phyloP scores from a whole-genome alignment of 805 yeast genomes.

The Metschnikowia lochheadii region DNA sequence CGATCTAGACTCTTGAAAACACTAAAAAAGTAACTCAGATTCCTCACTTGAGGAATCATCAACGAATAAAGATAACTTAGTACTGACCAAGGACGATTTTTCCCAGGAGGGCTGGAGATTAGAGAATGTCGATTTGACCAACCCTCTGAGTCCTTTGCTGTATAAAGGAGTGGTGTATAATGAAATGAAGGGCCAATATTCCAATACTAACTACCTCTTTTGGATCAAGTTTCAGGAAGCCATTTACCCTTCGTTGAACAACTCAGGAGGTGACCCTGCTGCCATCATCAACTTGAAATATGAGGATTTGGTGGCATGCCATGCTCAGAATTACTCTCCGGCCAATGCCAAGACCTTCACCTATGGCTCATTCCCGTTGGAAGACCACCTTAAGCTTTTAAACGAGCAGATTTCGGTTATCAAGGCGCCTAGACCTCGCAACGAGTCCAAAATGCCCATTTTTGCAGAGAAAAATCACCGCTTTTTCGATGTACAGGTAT shows the following conservation, averaged over 20 bases:
- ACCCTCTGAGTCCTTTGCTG: slow-evolving; percentile 54
- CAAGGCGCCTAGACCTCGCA: slow-evolving; percentile 42
- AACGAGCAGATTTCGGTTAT: slow-evolving; percentile 47
- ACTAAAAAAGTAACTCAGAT: too few species aligned
- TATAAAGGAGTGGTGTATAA: slow-evolving; percentile 97
- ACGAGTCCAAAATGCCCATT: slow-evolving; percentile 44
- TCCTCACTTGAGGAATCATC: too few species aligned
- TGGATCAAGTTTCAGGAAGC: slow-evolving; percentile 82
- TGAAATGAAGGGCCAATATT: slow-evolving; percentile 97
- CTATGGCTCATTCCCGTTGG: slow-evolving; percentile 74
- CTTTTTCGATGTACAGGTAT: slow-evolving; percentile 23
- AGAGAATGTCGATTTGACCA: slow-evolving; percentile 62
- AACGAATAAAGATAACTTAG: too few species aligned
- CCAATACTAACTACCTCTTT: slow-evolving; percentile 79
- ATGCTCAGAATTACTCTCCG: slow-evolving; percentile 76
- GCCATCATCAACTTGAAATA: slow-evolving; percentile 70
- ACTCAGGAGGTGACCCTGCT: slow-evolving; percentile 93
- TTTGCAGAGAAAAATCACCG: slow-evolving; percentile 22
- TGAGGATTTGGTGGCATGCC: slow-evolving; percentile 76
- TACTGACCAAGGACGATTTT: slow-evolving; percentile 78
- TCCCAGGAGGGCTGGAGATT: slow-evolving; percentile 97
- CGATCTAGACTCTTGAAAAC: too few species aligned
- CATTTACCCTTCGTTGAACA: slow-evolving; percentile 78
- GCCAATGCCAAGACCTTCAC: slow-evolving; percentile 83
- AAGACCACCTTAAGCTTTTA: slow-evolving; percentile 54